Evolutionary conservation across 225 moss, liverwort and hornwort genomes (phyloP).

Genomic region (Pleurozium schreberi): DNA sequence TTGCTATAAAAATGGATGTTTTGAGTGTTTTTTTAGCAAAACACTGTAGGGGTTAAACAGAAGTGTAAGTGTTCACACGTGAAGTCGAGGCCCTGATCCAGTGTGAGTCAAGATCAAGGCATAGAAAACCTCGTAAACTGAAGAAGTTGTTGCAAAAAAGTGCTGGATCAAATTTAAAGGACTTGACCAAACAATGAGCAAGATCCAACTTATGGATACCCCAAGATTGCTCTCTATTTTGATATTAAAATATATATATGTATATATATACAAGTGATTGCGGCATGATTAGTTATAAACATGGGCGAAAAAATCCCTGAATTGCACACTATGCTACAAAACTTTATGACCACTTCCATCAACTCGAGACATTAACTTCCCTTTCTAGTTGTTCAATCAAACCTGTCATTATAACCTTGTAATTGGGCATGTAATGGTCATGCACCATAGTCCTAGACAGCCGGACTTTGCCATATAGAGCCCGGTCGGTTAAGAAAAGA

Average conservation of each 20-base stretch:
- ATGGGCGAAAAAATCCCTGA: constrained; percentile 1
- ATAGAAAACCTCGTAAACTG: not conserved
- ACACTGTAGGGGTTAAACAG: too few relatives aligned
- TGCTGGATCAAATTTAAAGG: not conserved
- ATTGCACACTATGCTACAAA: constrained; percentile 21
- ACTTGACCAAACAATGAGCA: not conserved
- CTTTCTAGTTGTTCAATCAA: constrained; percentile 45
- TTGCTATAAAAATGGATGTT: too few relatives aligned
- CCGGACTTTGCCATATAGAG: constrained; percentile 86
- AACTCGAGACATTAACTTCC: constrained; percentile 5
- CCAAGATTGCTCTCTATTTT: not conserved
- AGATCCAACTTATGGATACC: not conserved
- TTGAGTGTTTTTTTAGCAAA: too few relatives aligned
- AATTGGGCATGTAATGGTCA: constrained; percentile 97
- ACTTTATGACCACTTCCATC: not conserved
- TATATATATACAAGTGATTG: constrained; percentile 4
- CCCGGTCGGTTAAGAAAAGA: constrained; percentile 70
- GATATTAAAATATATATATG: not conserved
- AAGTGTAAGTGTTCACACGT: not conserved
- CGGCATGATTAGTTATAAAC: not conserved
- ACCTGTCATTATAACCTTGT: constrained; percentile 65
- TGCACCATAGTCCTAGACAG: constrained; percentile 94
- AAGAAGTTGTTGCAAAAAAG: not conserved
- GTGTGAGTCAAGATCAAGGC: not conserved
- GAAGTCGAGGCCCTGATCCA: not conserved